Base-by-base conservation (phyloP, 139 green algal genomes). In the Micractinium conductrix region DNA sequence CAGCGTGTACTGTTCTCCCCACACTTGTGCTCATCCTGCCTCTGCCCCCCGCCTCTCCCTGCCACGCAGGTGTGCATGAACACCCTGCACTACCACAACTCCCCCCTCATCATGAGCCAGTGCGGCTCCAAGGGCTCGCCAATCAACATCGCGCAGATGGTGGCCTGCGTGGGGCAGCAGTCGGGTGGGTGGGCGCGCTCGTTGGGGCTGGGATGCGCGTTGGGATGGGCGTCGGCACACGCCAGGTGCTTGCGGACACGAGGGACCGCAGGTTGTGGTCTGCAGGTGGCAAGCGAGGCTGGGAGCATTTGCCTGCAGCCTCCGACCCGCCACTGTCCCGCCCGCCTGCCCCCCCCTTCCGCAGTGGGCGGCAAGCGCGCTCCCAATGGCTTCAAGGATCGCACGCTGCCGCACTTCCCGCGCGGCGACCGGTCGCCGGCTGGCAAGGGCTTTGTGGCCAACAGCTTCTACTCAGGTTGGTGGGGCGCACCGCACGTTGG, bases 111-210 rank as follows among this genome's bases (percentile, higher is more conserved):
- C 89, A 99, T 99, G 97, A 95, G 91, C 69, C 94, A 97, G 90
- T 99, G 96, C 83, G 97, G 97, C 26, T 94, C 88, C 86, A 99
- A 99, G 89, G 97, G 97, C 40, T 97, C 91, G 0, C 93, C 97
- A 71, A 98, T 99, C 91, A 99, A 99, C 93, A 99, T 99, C 79
- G 94, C 94, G 44, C 80, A 86, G 81, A 99, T 99, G 96, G 94
- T 99, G 45, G 96, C 96, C 2, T 99, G 96, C 85, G 97, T 99
- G 78, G 97, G 97, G 0, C 97, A 99, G 93, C 96, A 99, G 91
- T 93, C 86, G 69, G 76, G 76, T 82, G 76, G 24, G 74, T n/a
- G n/a, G n/a, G n/a, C n/a, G n/a, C n/a, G n/a, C n/a, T n/a, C n/a
- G 48, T 58, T 58, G 10, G 48, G 48, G 48, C 48, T n/a, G n/a